A percentile compares a stretch with the other conserved stretches of the same genome.
Evolutionary conservation across 306 rosid species (phyloP).

Genomic region (Lathyrus oleraceus): DNA sequence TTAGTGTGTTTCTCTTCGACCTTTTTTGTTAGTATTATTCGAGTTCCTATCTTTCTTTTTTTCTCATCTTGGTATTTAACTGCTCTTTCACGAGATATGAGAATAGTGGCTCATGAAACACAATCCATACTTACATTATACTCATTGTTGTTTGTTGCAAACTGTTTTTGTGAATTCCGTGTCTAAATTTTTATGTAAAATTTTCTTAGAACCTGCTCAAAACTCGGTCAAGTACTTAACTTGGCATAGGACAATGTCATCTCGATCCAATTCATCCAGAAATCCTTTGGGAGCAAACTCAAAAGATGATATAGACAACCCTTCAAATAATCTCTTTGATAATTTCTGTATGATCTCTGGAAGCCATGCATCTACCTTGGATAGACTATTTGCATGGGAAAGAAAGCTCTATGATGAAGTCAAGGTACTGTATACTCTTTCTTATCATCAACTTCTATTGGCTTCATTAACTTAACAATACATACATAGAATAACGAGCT

Average conservation of each 20-base stretch:
- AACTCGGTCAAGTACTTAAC: slow-evolving; percentile 70
- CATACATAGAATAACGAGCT: not conserved
- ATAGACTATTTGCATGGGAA: slow-evolving; percentile 94
- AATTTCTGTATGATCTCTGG: slow-evolving; percentile 80
- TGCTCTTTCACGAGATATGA: not conserved
- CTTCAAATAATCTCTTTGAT: slow-evolving; percentile 55
- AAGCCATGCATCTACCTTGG: slow-evolving; percentile 94
- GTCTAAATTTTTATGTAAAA: slow-evolving; percentile 21
- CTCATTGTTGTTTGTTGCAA: slow-evolving; percentile 11
- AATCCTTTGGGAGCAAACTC: slow-evolving; percentile 66
- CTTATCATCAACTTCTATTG: slow-evolving; percentile 1
- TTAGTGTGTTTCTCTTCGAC: not conserved
- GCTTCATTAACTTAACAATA: not conserved
- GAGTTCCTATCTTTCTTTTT: slow-evolving; percentile 2
- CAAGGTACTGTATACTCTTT: slow-evolving; percentile 60
- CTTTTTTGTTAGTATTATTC: not conserved
- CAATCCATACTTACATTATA: not conserved
- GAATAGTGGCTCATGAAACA: slow-evolving; percentile 14
- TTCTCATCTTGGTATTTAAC: slow-evolving; percentile 15
- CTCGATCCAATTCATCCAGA: slow-evolving; percentile 75
- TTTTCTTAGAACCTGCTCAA: slow-evolving; percentile 66
- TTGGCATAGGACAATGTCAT: slow-evolving; percentile 80
- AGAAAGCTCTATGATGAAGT: slow-evolving; percentile 94
- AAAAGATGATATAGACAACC: slow-evolving; percentile 65
- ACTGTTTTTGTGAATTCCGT: slow-evolving; percentile 13